phyloP scores from a whole-genome alignment of 371 early-diverging fungal species.

The Batrachochytrium dendrobatidis region DNA sequence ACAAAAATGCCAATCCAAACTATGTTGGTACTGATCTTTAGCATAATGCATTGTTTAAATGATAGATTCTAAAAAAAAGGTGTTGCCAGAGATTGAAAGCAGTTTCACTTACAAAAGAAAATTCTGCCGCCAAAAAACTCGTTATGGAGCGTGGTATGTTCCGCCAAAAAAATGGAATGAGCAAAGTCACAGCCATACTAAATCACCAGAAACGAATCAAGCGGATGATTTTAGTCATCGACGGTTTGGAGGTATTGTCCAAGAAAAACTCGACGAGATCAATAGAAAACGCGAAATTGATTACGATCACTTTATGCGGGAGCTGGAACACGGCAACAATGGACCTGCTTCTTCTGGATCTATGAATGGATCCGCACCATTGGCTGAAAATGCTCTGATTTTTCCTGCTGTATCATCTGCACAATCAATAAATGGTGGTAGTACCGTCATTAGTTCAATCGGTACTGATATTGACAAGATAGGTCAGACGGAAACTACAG shows the following conservation, averaged over 20 bases:
- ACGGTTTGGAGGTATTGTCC: slow-evolving; percentile 28
- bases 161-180: slow-evolving; percentile 26
- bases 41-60: neutral
- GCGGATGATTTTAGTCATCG: neutral
- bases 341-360: too few relatives aligned
- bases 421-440: too few relatives aligned
- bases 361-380: too few relatives aligned
- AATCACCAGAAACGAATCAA: neutral
- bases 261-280: slow-evolving; percentile 30
- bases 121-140: neutral
- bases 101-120: neutral
- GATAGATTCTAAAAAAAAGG: neutral
- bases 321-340: neutral
- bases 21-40: neutral
- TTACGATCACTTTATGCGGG: slow-evolving; percentile 1
- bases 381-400: too few relatives aligned
- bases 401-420: too few relatives aligned
- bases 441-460: too few relatives aligned
- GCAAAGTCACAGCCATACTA: slow-evolving; percentile 11
- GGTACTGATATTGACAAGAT: too few relatives aligned
- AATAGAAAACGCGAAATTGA: slow-evolving; percentile 4
- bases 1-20: too few relatives aligned
- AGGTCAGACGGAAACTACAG: too few relatives aligned
- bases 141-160: slow-evolving; percentile 32
- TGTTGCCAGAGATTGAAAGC: slow-evolving; percentile 1